These are phyloP conservation scores for Crithidia bombi DNA, from an alignment of 208 protist genomes.

Conservation along the genomic window DNA sequence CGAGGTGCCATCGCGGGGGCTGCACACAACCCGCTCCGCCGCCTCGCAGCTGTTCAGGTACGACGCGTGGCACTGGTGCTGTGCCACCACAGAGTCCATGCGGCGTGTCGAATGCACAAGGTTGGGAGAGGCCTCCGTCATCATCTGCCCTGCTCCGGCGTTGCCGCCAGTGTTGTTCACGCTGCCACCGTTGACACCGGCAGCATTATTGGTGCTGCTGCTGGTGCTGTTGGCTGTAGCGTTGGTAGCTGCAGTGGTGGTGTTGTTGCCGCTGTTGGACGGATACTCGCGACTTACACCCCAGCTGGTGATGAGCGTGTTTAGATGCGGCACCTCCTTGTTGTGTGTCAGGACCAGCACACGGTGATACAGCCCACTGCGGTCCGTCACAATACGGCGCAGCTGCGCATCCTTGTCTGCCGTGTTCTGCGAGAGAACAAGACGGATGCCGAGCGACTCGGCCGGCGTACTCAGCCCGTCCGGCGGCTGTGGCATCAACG, in stretches of 20 bases:
- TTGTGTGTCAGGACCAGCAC: slow-evolving; percentile 75
- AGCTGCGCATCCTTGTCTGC: slow-evolving; percentile 60
- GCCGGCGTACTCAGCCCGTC: slow-evolving; percentile 48
- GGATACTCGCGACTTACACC: slow-evolving; percentile 34
- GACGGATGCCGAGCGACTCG: slow-evolving; percentile 46
- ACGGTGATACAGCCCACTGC: slow-evolving; percentile 44
- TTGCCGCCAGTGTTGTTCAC: too few relatives aligned
- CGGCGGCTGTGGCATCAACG: slow-evolving; percentile 36
- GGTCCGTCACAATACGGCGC: slow-evolving; percentile 49
- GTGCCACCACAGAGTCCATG: slow-evolving; percentile 46
- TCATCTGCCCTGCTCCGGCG: not conserved
- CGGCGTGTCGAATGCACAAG: slow-evolving; percentile 42
- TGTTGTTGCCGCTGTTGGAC: slow-evolving; percentile 7
- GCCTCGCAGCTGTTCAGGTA: slow-evolving; percentile 27
- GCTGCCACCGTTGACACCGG: not conserved
- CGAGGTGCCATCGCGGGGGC: too few relatives aligned
- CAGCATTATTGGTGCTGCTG: not conserved
- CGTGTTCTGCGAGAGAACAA: slow-evolving; percentile 59
- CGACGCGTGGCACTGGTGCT: slow-evolving; percentile 28
- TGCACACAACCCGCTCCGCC: slow-evolving; percentile 17
- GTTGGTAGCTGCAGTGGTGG: not conserved
- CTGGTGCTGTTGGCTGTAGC: not conserved
- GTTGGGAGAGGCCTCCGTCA: slow-evolving; percentile 16
- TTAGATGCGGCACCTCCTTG: slow-evolving; percentile 71
- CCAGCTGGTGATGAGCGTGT: slow-evolving; percentile 52